phyloP scores from a whole-genome alignment of 495 filamentous ascomycete genomes.

The Xanthoparmelia taractica region DNA sequence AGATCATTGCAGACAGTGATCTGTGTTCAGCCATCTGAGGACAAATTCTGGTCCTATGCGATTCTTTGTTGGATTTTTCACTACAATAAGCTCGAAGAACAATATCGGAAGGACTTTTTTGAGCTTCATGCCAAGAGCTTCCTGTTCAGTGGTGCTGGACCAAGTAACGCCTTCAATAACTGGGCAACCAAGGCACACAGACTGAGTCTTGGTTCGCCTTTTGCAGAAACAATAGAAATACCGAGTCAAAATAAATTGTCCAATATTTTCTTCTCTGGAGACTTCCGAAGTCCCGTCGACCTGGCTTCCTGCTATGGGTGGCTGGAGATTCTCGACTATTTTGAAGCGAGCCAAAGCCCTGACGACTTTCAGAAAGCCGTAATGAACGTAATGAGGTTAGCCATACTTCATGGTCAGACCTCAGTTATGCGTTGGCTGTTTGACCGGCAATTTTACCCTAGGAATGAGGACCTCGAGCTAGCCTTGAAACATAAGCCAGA shows the following conservation, averaged over 20 bases:
- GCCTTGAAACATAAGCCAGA: neutral
- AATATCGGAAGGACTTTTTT: neutral
- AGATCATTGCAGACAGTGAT: neutral
- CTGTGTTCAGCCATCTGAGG: neutral
- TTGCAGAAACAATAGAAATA: no score
- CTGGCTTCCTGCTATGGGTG: neutral
- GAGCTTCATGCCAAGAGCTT: neutral
- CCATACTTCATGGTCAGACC: neutral
- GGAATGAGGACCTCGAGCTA: neutral
- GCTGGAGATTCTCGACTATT: neutral
- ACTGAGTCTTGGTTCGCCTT: no score
- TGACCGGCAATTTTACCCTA: neutral
- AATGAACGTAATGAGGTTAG: neutral
- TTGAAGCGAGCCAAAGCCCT: neutral
- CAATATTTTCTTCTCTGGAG: no score
- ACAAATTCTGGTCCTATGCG: neutral
- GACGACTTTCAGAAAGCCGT: no score
- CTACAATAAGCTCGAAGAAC: neutral
- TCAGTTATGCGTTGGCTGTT: neutral
- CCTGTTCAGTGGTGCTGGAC: neutral
- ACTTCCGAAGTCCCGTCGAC: no score
- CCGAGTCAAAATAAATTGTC: no score
- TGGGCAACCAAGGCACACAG: no score
- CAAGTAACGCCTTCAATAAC: neutral
- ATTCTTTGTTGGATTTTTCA: neutral